Evolutionary conservation across 176 grass and related monocot species (phyloP).

Genomic region (Bothriochloa decipiens): DNA sequence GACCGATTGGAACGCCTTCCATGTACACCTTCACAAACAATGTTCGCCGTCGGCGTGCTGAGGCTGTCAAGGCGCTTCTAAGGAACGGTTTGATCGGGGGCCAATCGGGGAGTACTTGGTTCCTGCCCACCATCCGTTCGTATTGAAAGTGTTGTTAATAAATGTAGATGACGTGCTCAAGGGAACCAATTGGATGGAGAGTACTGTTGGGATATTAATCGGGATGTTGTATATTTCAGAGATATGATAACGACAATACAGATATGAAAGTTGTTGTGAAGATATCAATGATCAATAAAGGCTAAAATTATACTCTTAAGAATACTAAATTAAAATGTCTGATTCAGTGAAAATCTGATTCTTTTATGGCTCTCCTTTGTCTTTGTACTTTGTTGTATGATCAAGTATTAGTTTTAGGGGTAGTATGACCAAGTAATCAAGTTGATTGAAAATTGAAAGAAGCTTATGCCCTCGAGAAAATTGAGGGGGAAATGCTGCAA

Average conservation of each 20-base stretch:
- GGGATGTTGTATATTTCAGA: neutral
- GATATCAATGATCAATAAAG: constrained; percentile 1
- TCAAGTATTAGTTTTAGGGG: neutral
- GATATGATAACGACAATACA: constrained; percentile 26
- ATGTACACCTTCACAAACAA: constrained; percentile 79
- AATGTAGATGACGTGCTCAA: constrained; percentile 40
- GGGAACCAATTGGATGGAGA: constrained; percentile 35
- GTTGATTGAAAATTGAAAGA: neutral
- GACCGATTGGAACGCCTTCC: constrained; percentile 73
- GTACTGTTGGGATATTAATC: constrained; percentile 38
- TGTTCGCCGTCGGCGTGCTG: constrained; percentile 21
- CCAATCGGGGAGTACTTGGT: constrained; percentile 46
- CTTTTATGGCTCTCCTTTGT: neutral
- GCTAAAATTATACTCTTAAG: neutral
- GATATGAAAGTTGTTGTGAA: neutral
- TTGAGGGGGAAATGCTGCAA: neutral
- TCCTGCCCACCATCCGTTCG: constrained; percentile 36
- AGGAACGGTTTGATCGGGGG: constrained; percentile 70
- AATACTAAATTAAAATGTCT: neutral
- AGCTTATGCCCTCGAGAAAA: neutral
- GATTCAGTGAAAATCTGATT: neutral
- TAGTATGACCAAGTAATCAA: neutral
- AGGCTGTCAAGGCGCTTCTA: constrained; percentile 51
- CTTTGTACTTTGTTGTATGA: neutral
- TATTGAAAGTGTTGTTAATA: constrained; percentile 24